These are phyloP conservation scores for Kodamaea plutei DNA, from an alignment of 1,139 yeast genomes.

Conservation along the genomic window DNA sequence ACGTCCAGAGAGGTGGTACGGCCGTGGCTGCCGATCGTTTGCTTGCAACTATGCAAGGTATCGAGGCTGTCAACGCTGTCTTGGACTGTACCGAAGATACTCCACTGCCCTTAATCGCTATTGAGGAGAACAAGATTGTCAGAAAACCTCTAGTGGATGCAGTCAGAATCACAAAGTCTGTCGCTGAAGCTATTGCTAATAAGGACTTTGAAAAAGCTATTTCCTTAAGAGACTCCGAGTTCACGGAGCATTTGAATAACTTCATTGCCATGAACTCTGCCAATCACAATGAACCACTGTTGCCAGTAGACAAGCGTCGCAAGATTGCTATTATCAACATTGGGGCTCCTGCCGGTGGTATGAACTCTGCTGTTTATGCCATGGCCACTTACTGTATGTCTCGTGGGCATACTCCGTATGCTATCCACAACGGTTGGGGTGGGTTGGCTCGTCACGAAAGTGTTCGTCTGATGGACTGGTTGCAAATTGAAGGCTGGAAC, in stretches of 20 bases:
- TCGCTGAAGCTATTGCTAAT: constrained; percentile 75
- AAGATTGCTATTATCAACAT: constrained; percentile 81
- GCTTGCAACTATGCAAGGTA: constrained; percentile 93
- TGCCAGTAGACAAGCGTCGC: constrained; percentile 55
- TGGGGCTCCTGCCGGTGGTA: constrained; percentile 97
- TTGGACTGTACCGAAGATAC: constrained; percentile 83
- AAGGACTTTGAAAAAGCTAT: constrained; percentile 86
- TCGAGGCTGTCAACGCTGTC: constrained; percentile 93
- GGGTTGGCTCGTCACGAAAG: constrained; percentile 82
- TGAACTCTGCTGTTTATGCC: constrained; percentile 89
- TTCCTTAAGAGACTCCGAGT: constrained; percentile 80
- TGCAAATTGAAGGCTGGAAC: constrained; percentile 87
- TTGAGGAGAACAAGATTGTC: constrained; percentile 80
- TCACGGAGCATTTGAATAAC: constrained; percentile 71
- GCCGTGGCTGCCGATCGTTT: constrained; percentile 93
- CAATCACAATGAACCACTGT: constrained; percentile 58
- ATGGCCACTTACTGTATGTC: constrained; percentile 89
- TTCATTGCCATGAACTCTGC: constrained; percentile 63
- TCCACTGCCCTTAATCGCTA: constrained; percentile 94
- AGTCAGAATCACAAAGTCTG: constrained; percentile 77
- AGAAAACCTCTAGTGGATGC: constrained; percentile 86
- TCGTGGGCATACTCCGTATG: constrained; percentile 82
- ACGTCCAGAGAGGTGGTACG: constrained; percentile 97
- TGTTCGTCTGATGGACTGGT: constrained; percentile 73
- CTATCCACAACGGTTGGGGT: constrained; percentile 88